phyloP scores from a whole-genome alignment of 2,329 filamentous ascomycete species.

The Drechmeria coniospora region DNA sequence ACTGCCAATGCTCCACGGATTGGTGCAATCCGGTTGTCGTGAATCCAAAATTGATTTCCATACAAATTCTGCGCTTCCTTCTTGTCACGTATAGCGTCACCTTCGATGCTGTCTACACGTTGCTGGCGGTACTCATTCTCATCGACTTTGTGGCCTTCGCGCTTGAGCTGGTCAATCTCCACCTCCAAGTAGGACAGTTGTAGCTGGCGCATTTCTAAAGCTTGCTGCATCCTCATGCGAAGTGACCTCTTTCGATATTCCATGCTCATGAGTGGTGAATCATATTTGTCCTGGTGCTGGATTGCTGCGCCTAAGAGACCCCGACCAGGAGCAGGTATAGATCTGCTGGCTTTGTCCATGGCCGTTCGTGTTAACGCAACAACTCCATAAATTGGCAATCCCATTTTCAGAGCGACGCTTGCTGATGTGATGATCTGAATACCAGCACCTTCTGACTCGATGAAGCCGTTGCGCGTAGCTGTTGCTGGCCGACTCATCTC shows the following conservation, averaged over 20 bases:
- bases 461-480: constrained; percentile 63
- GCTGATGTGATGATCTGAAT: constrained; percentile 92
- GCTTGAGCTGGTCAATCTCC: neutral
- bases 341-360: constrained; percentile 90
- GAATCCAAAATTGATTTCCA: constrained; percentile 93
- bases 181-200: neutral
- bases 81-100: too few species aligned
- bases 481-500: constrained; percentile 93
- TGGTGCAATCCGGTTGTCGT: constrained; percentile 73
- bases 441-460: constrained; percentile 93
- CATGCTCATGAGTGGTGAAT: neutral
- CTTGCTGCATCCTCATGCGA: too few species aligned
- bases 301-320: neutral
- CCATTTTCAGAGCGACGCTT: constrained; percentile 83
- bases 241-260: neutral
- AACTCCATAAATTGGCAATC: constrained; percentile 83
- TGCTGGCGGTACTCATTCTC: constrained; percentile 27
- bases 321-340: constrained; percentile 14
- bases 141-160: neutral
- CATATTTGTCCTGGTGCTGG: too few species aligned
- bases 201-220: neutral
- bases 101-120: too few species aligned
- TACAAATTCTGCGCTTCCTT: constrained; percentile 73
- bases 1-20: constrained; percentile 81
- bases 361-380: constrained; percentile 78